A percentile compares a stretch with the other conserved stretches of the same genome.
These are phyloP conservation scores for Fusarium scirpi DNA, from an alignment of 2,329 filamentous ascomycete species.

Conservation along the genomic window DNA sequence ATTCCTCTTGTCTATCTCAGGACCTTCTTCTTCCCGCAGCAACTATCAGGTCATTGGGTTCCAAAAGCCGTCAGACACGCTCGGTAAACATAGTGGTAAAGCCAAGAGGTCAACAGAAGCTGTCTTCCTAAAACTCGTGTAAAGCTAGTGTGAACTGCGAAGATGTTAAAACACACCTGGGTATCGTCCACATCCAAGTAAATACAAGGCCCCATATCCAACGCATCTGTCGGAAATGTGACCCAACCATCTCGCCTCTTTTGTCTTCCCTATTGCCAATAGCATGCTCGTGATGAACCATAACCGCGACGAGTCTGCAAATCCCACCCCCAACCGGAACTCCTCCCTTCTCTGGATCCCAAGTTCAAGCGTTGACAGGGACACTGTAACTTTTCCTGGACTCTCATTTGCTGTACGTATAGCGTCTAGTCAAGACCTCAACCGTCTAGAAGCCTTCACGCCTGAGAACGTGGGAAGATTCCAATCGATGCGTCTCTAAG, in stretches of 20 bases:
- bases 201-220: conserved; percentile 25
- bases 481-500: conserved; percentile 37
- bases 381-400: background rate
- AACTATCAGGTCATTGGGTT: background rate
- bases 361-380: background rate
- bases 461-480: conserved; percentile 7
- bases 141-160: background rate
- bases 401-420: rapidly evolving
- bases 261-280: background rate
- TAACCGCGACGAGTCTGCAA: background rate
- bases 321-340: background rate
- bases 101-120: background rate
- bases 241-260: background rate
- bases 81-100: background rate
- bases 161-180: conserved; percentile 11
- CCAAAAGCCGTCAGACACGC: background rate
- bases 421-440: conserved; percentile 11
- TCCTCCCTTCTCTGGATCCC: background rate
- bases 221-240: background rate
- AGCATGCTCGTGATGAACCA: background rate
- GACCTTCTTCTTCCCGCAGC: background rate
- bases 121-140: background rate
- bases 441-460: conserved; percentile 9
- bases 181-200: conserved; percentile 22
- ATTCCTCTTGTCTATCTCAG: background rate